A percentile compares a stretch with the other conserved stretches of the same genome.
Evolutionary conservation across 148 eudicot genomes (phyloP).

Genomic region (Rhododendron ferrugineum): DNA sequence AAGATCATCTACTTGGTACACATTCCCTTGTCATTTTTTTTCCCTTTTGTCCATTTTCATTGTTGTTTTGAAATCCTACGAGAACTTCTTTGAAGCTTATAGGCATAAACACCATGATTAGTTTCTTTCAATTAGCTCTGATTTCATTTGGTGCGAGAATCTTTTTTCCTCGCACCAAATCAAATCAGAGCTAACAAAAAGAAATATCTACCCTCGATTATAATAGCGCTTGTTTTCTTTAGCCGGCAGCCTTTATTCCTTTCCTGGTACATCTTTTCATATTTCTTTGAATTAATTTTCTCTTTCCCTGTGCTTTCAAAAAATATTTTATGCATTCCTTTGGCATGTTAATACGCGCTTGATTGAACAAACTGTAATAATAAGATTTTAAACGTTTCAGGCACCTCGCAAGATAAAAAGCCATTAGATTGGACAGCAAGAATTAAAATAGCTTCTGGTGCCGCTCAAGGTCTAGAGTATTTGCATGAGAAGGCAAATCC

Average conservation of each 20-base stretch:
- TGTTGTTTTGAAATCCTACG: neutral
- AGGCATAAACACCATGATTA: neutral
- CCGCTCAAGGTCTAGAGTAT: constrained; percentile 57
- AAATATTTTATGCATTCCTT: neutral
- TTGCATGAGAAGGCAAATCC: constrained; percentile 56
- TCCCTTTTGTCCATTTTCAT: neutral
- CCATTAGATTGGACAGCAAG: constrained; percentile 55
- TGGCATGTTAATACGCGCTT: neutral
- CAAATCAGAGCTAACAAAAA: no score
- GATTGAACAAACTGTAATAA: neutral
- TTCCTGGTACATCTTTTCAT: neutral
- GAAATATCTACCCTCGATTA: neutral
- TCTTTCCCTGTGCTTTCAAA: no score
- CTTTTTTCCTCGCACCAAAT: no score
- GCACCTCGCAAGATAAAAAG: constrained; percentile 12
- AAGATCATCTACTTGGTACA: constrained; percentile 65
- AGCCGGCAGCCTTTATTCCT: neutral
- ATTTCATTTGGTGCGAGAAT: neutral
- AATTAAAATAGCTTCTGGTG: constrained; percentile 62
- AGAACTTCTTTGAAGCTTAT: neutral
- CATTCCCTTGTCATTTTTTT: neutral
- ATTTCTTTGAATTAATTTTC: no score
- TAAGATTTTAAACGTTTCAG: neutral
- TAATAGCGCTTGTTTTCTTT: neutral
- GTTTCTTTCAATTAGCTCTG: neutral